phyloP scores from a whole-genome alignment of 202 grass and related monocot genomes.

The Hordeum pubiflorum region DNA sequence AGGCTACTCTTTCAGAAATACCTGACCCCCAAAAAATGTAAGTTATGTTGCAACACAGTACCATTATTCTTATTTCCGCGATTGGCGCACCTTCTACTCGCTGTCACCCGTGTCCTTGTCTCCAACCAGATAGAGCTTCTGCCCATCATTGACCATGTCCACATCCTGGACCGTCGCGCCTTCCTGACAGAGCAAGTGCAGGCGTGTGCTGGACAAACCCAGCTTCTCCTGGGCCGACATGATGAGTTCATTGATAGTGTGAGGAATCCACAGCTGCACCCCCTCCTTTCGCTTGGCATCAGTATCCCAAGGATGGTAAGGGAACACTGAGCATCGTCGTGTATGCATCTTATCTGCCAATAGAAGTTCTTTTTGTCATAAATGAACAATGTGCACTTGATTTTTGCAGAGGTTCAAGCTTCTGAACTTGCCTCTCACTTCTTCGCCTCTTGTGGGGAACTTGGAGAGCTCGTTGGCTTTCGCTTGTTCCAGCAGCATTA shows the following conservation, averaged over 20 bases:
- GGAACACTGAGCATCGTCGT: constrained; percentile 65
- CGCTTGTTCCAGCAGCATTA: neutral
- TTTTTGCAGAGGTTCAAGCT: neutral
- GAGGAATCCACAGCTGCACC: constrained; percentile 65
- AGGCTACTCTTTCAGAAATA: neutral
- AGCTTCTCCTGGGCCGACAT: constrained; percentile 54
- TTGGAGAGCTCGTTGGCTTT: constrained; percentile 51
- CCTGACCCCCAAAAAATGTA: neutral
- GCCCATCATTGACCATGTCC: constrained; percentile 45
- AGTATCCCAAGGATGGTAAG: constrained; percentile 61
- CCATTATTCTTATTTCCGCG: neutral
- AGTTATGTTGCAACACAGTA: too few relatives aligned
- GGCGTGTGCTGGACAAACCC: constrained; percentile 4
- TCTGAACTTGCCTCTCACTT: constrained; percentile 16
- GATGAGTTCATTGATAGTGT: constrained; percentile 54
- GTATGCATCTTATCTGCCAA: constrained; percentile 55
- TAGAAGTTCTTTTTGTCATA: neutral
- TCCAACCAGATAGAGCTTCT: constrained; percentile 69
- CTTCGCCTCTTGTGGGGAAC: constrained; percentile 48
- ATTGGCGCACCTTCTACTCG: neutral
- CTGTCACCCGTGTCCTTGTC: constrained; percentile 1
- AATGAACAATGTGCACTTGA: neutral
- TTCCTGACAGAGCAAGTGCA: constrained; percentile 12
- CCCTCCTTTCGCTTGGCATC: constrained; percentile 52
- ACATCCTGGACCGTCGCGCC: constrained; percentile 39